Percentiles rank a stretch among this genome's conserved stretches.
phyloP scores from a whole-genome alignment of 805 yeast species.

The Monosporozyma solicola region DNA sequence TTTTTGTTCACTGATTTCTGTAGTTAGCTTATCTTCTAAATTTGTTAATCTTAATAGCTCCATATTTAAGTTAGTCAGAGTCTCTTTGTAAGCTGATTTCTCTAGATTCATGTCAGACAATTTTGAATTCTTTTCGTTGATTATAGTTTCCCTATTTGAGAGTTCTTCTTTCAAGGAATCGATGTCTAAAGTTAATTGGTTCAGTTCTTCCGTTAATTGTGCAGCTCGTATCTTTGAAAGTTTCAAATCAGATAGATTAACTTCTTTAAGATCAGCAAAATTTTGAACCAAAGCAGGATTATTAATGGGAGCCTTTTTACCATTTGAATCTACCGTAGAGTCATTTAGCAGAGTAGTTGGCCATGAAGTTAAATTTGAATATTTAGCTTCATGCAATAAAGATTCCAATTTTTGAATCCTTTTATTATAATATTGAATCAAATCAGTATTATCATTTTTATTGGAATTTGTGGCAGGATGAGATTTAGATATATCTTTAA shows the following conservation, averaged over 20 bases:
- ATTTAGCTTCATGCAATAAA: slow-evolving; percentile 64
- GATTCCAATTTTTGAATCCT: slow-evolving; percentile 72
- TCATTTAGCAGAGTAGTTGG: slow-evolving; percentile 33
- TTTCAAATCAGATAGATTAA: background rate
- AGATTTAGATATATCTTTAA: background rate
- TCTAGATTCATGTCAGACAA: slow-evolving; percentile 20
- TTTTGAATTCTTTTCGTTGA: slow-evolving; percentile 3
- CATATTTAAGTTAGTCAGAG: slow-evolving; percentile 18
- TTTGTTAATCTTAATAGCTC: slow-evolving; percentile 23
- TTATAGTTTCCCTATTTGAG: background rate
- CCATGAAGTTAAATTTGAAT: slow-evolving; percentile 42
- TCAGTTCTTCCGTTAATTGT: slow-evolving; percentile 3
- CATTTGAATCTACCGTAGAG: slow-evolving; percentile 1
- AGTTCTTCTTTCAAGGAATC: background rate
- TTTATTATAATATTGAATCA: slow-evolving; percentile 38
- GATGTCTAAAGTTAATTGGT: background rate
- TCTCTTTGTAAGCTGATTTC: slow-evolving; percentile 24
- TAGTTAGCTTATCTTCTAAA: slow-evolving; percentile 11
- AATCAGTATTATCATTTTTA: background rate
- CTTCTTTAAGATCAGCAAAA: background rate
- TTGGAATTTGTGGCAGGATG: background rate
- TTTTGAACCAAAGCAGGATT: background rate
- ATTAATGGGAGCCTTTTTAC: background rate
- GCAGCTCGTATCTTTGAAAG: background rate
- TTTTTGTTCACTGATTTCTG: background rate